A percentile compares a stretch with the other conserved stretches of the same genome.
Evolutionary conservation across 1,284 basidiomycete genomes (phyloP).

Genomic region (Rhodotorula sp.): DNA sequence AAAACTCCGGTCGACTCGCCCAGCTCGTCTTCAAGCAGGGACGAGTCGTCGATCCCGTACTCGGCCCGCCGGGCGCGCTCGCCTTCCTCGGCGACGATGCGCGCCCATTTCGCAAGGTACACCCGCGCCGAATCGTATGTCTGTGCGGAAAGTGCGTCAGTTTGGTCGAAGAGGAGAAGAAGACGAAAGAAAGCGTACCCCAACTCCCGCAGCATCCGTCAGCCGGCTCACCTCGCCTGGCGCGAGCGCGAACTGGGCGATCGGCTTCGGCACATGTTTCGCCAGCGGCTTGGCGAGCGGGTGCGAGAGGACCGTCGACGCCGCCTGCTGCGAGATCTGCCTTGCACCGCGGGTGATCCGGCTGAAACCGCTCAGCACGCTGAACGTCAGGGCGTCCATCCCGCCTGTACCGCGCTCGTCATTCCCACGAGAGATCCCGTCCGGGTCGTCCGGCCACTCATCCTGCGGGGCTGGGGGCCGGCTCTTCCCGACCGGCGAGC

Average conservation of each 20-base stretch:
- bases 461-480: background rate
- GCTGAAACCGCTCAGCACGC: slow-evolving; percentile 46
- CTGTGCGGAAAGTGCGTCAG: background rate
- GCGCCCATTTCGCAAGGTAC: slow-evolving; percentile 94
- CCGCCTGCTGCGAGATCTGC: slow-evolving; percentile 61
- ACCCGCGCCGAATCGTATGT: slow-evolving; percentile 89
- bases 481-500: slow-evolving; percentile 16
- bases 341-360: slow-evolving; percentile 57
- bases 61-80: slow-evolving; percentile 78
- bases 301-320: slow-evolving; percentile 88
- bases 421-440: slow-evolving; percentile 1
- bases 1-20: slow-evolving; percentile 75
- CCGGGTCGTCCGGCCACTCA: slow-evolving; percentile 36
- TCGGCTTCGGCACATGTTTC: slow-evolving; percentile 88
- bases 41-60: slow-evolving; percentile 50
- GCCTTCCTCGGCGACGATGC: slow-evolving; percentile 93
- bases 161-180: background rate
- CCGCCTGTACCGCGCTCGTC: background rate
- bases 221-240: slow-evolving; percentile 38
- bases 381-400: slow-evolving; percentile 49
- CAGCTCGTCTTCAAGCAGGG: slow-evolving; percentile 62
- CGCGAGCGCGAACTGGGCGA: slow-evolving; percentile 71
- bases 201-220: slow-evolving; percentile 74
- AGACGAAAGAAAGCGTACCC: slow-evolving; percentile 23
- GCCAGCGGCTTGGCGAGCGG: slow-evolving; percentile 91